A percentile compares a stretch with the other conserved stretches of the same genome.
Evolutionary conservation across 2,329 filamentous ascomycete species (phyloP).

Genomic region (Ascochyta pisi): DNA sequence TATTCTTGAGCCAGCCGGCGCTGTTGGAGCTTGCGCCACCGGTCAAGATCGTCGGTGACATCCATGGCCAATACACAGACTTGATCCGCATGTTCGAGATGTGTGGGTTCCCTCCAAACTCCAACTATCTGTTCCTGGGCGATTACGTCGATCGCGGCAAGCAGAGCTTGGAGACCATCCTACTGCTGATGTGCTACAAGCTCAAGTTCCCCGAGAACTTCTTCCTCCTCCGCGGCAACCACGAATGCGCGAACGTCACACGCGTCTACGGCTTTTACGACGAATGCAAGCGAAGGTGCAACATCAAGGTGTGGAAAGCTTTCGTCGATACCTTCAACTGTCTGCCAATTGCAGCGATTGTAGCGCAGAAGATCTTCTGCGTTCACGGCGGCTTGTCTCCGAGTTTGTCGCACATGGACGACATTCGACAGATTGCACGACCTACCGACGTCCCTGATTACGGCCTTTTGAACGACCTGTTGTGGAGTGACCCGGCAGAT

Average conservation of each 20-base stretch:
- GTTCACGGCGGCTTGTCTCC: slow-evolving; percentile 95
- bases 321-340: slow-evolving; percentile 98
- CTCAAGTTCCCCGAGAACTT: slow-evolving; percentile 98
- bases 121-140: slow-evolving; percentile 93
- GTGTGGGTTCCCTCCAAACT: slow-evolving; percentile 91
- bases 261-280: slow-evolving; percentile 98
- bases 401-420: slow-evolving; percentile 94
- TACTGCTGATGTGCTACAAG: slow-evolving; percentile 93
- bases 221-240: slow-evolving; percentile 91
- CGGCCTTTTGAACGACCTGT: slow-evolving; percentile 88
- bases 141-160: slow-evolving; percentile 98
- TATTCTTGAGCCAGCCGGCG: slow-evolving; percentile 89
- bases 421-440: slow-evolving; percentile 93
- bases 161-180: slow-evolving; percentile 92
- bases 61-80: slow-evolving; percentile 96
- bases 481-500: slow-evolving; percentile 97
- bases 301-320: slow-evolving; percentile 98
- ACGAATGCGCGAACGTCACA: slow-evolving; percentile 96
- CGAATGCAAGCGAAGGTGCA: slow-evolving; percentile 94
- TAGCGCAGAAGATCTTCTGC: slow-evolving; percentile 96
- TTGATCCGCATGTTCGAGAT: slow-evolving; percentile 97
- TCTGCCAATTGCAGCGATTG: slow-evolving; percentile 93
- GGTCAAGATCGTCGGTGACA: slow-evolving; percentile 97
- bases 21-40: slow-evolving; percentile 90
- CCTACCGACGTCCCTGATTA: slow-evolving; percentile 98